Conservation (phyloP, 164 flowering plant species). For the Liquidambar formosana region DNA sequence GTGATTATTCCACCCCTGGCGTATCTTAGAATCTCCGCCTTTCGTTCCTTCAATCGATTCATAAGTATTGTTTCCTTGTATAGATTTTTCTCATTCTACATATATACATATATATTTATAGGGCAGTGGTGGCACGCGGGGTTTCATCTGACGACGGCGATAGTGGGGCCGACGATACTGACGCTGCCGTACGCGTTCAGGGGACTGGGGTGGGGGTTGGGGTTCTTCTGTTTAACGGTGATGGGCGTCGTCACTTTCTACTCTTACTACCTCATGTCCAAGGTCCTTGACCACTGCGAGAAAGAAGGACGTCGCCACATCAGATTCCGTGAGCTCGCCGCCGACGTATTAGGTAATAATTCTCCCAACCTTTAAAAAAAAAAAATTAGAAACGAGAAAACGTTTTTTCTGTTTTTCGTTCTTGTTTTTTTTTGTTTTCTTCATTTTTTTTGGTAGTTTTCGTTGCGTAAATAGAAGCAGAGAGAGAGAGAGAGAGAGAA, state of each 20-base stretch:
- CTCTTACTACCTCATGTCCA: conserved; percentile 81
- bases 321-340: conserved; percentile 94
- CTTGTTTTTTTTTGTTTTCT: too few relatives aligned
- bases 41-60: too few relatives aligned
- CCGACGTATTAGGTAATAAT: conserved; percentile 73
- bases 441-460: too few relatives aligned
- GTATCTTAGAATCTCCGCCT: too few relatives aligned
- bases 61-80: too few relatives aligned
- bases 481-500: too few relatives aligned
- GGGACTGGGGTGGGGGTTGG: conserved; percentile 82
- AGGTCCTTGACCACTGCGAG: conserved; percentile 89
- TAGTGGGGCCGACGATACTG: conserved; percentile 91
- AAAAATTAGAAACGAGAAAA: too few relatives aligned
- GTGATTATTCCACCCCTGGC: conserved; percentile 21
- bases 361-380: too few relatives aligned
- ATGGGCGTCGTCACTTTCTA: conserved; percentile 82
- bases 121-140: conserved; percentile 99
- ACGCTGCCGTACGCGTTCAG: conserved; percentile 85
- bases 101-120: conserved; percentile 16
- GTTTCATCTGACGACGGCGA: conserved; percentile 90
- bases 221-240: conserved; percentile 65
- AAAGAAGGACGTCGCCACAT: conserved; percentile 90
- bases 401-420: too few relatives aligned
- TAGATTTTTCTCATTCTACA: too few relatives aligned
- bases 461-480: too few relatives aligned